Evolutionary conservation across 139 green algal genomes (phyloP), one percentile per base, ranked within the genome.

Genomic region (Micractinium sp.): DNA sequence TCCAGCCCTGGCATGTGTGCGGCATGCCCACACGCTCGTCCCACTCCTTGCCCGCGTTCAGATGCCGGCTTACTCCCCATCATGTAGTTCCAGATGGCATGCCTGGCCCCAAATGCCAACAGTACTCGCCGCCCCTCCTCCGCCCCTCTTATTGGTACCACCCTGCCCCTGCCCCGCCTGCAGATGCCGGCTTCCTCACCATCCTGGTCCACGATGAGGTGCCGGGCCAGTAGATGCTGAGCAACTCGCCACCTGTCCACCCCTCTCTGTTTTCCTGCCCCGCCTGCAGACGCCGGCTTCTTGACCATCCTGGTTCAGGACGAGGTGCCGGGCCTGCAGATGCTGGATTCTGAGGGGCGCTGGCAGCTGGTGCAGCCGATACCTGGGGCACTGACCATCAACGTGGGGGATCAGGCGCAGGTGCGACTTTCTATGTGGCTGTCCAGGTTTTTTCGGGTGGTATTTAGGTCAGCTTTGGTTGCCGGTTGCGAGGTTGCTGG

Each of bases 241-340:
- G 5, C 7, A 16, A 56, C 47, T 56, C 5, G 9, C 47, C 47
- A 56, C 47, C 47, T 56, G 47, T 56, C 47, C 47, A 9, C 9
- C 47, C 47, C 47, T 56, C 47, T 9, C 9, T 16, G 7, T 9
- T 56, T 56, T 56, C 47, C 47, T 56, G 7, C 47, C 47, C 47
- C 47, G 47, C 7, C 47, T 35, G 23, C 83, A 67, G 93, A 96
- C 67, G 93, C 93, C 12, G 93, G 94, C 1, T 94, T 96, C 38
- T 81, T 96, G 29, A 96, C 93, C 5, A 80, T 96, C 25, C 69
- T 96, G 71, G 87, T 93, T 35, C 93, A 95, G 61, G 93, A 94
- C 20, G 76, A 93, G 19, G 90, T 94, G 73, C 41, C 85, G 25
- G 93, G 92, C 0, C 91, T 95, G 66, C 86, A 95, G 92, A 90